Evolutionary conservation across 1,284 basidiomycete species (phyloP).

Genomic region (Microbotryum violaceum): DNA sequence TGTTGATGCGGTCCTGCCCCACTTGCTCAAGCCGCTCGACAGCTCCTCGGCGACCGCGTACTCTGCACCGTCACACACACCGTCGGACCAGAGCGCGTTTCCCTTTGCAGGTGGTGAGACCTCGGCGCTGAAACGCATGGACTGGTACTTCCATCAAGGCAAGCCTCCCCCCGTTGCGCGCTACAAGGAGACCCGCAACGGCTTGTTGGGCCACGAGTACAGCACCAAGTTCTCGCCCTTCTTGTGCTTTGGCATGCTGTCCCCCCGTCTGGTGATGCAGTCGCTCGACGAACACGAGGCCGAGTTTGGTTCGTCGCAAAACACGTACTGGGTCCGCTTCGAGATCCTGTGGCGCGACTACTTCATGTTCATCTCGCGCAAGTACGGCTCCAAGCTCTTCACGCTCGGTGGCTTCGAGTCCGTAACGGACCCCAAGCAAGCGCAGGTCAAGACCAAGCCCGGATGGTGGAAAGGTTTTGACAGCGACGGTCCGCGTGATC

Average conservation of each 20-base stretch:
- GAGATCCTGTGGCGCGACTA: conserved; percentile 53
- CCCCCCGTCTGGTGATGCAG: conserved; percentile 45
- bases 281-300: conserved; percentile 41
- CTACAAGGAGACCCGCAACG: conserved; percentile 53
- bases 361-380: conserved; percentile 44
- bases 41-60: conserved; percentile 12
- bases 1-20: conserved; percentile 27
- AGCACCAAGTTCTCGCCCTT: conserved; percentile 51
- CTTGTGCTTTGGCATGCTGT: conserved; percentile 48
- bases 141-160: conserved; percentile 43
- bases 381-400: conserved; percentile 44
- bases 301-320: conserved; percentile 40
- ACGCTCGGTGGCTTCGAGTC: conserved; percentile 45
- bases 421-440: conserved; percentile 44
- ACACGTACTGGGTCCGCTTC: conserved; percentile 48
- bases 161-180: conserved; percentile 40
- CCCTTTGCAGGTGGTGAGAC: conserved; percentile 46
- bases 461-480: conserved; percentile 36
- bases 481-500: conserved; percentile 14
- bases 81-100: conserved; percentile 41
- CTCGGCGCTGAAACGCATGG: conserved; percentile 41
- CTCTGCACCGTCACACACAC: conserved; percentile 4
- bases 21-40: conserved; percentile 36
- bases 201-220: conserved; percentile 49
- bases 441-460: conserved; percentile 36